Evolutionary conservation across 2,329 filamentous ascomycete genomes (phyloP).

Genomic region (Clarireedia hainanense): DNA sequence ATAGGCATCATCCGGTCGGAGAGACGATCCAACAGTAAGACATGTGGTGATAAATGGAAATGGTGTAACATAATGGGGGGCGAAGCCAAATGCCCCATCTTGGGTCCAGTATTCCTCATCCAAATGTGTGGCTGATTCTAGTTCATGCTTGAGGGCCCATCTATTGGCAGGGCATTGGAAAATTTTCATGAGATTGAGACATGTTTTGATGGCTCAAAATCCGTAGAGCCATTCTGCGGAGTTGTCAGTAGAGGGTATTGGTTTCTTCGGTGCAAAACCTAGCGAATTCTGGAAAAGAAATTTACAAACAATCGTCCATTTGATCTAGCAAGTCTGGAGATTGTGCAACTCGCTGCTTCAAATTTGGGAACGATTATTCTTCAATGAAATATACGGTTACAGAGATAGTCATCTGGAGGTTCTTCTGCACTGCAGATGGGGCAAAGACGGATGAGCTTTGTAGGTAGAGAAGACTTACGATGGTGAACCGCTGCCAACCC

Average conservation of each 20-base stretch:
- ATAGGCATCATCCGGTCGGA: not conserved
- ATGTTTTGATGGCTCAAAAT: conserved; percentile 10
- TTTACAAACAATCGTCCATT: no score
- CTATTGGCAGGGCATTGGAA: conserved; percentile 16
- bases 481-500: conserved; percentile 18
- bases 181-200: conserved; percentile 11
- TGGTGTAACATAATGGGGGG: not conserved
- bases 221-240: not conserved
- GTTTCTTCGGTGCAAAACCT: no score
- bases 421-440: not conserved
- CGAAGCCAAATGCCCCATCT: not conserved
- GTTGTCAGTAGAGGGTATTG: not conserved
- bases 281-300: no score
- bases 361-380: no score
- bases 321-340: no score
- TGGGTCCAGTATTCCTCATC: not conserved
- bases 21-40: not conserved
- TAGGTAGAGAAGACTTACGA: not conserved
- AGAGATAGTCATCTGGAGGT: no score
- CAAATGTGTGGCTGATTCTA: conserved; percentile 3
- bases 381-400: no score
- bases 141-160: conserved; percentile 17
- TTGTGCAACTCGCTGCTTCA: no score
- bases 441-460: not conserved
- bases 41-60: conserved; percentile 3